Evolutionary conservation across 2,329 filamentous ascomycete genomes (phyloP), one percentile per base, ranked within the genome.

Genomic region (Thelonectria rubi): DNA sequence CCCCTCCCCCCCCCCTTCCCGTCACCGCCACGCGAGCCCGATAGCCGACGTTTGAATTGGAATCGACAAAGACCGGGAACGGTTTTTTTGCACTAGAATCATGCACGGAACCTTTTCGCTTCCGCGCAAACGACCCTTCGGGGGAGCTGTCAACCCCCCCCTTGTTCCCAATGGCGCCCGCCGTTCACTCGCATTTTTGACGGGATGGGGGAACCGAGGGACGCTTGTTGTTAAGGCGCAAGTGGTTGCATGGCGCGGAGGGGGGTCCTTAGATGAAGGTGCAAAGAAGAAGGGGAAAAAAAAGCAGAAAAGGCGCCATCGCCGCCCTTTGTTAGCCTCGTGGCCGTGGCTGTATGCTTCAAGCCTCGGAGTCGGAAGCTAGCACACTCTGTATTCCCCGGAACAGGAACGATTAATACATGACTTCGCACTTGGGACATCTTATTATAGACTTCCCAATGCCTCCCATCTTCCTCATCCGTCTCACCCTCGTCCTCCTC

Each of bases 21-120:
- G 56, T 59, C 55, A 60, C 56, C 52, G 55, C 60, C 40, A 55
- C 47, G 32, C 52, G 39, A 32, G 39, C 42, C 45, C 20, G 34
- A 46, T 30, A 45, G 32, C 32, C n/a, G 34, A 39, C 10, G 32
- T 14, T 14, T 14, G 11, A 45, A 46, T 10, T 4, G 7, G 7
- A 24, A 24, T 4, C 4, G 7, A 24, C 4, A 24, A 24, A 24
- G 7, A 24, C 4, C 4, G 24, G 24, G 24, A 9, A n/a, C 26
- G 14, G 40, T 17, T 37, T 20, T 39, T 42, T 48, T 26, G 40
- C 39, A 26, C 60, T 18, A 40, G 15, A 42, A 64, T 7, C 24
- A 24, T 62, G 62, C 58, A 60, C 55, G 65, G 65, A 67, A 65
- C 63, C 46, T 67, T 67, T 59, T 34, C 20, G n/a, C 14, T 24